Base-by-base conservation (phyloP, 305 asterid genomes). In the Rubia tinctorum region DNA sequence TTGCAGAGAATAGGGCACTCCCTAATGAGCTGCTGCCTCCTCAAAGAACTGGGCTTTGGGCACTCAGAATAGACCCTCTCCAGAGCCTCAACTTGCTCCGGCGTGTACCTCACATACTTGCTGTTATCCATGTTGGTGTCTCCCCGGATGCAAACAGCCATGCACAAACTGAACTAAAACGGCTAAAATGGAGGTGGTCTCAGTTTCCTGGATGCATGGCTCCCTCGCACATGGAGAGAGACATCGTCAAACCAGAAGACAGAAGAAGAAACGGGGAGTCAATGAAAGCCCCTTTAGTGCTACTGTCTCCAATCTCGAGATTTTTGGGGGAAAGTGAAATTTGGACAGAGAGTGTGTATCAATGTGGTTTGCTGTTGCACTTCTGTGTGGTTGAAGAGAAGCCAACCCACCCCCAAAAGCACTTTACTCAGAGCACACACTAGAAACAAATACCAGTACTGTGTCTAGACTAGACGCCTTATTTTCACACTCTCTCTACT, bases 31-130 rank as follows among this genome's bases (percentile, higher is more conserved):
- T 94, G 99, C 61, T 94, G 97, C 83, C 99, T 88, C 75, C 96
- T 88, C 80, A 94, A 69, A 75, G 99, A 94, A 71, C 87, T 91
- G 2, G 99, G 99, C 79, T 94, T 94, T 0, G 99, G 97, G 69
- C 99, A 94, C 66, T 91, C 99, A 0, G 92, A 68, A 66, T 94
- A 94, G 5, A 94, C 96, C 83, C 97, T 88, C 73, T 94, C 99
- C 58, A 94, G 85, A 45, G 99, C 99, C 66, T 94, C 99, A 37
- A 94, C 99, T 82, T 94, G 99, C 84, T 91, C 99, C 1, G 97
- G 99, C 40, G 98, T 94, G 83, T 94, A 94, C 79, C 99, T 78
- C 60, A 94, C 99, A 72, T 94, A 94, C 89, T 94, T 94, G 79
- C 93, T 85, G 15, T 91, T 82, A 78, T 94, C 99, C 99, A 94